Percentiles rank a stretch among this genome's conserved stretches.
These are phyloP conservation scores for Scleromitrula shiraiana DNA, from an alignment of 2,329 filamentous ascomycete species.

Conservation along the genomic window DNA sequence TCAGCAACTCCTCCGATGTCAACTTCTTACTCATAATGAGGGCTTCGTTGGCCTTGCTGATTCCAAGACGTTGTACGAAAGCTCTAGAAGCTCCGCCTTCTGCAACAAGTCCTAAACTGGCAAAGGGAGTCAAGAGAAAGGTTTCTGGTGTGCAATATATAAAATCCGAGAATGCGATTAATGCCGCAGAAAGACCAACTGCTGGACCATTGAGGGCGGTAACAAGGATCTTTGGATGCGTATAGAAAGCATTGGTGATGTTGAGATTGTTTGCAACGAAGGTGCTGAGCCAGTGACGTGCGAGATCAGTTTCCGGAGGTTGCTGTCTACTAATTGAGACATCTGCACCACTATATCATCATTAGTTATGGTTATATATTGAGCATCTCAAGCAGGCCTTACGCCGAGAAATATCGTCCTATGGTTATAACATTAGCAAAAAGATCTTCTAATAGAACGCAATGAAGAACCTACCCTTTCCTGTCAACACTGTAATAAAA, in stretches of 20 bases:
- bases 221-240: slow-evolving; percentile 88
- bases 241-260: slow-evolving; percentile 82
- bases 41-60: slow-evolving; percentile 81
- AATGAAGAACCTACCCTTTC: slow-evolving; percentile 48
- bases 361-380: slow-evolving; percentile 10
- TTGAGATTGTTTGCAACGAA: slow-evolving; percentile 87
- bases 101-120: slow-evolving; percentile 78
- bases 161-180: slow-evolving; percentile 82
- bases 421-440: slow-evolving; percentile 2
- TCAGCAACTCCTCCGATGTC: slow-evolving; percentile 61
- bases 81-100: slow-evolving; percentile 77
- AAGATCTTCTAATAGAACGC: too few species aligned
- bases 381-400: slow-evolving; percentile 28
- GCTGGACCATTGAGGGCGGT: slow-evolving; percentile 87
- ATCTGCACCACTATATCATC: slow-evolving; percentile 61
- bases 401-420: slow-evolving; percentile 78
- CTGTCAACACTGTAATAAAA: slow-evolving; percentile 76
- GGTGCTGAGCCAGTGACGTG: slow-evolving; percentile 52
- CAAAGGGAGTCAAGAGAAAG: slow-evolving; percentile 87
- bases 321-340: slow-evolving; percentile 48
- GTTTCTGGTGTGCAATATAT: slow-evolving; percentile 76
- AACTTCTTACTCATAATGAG: slow-evolving; percentile 84
- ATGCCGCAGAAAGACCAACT: slow-evolving; percentile 77
- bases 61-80: slow-evolving; percentile 72
- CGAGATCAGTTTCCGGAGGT: slow-evolving; percentile 33